phyloP scores from a whole-genome alignment of 306 rosid species.

The Delonix regia region DNA sequence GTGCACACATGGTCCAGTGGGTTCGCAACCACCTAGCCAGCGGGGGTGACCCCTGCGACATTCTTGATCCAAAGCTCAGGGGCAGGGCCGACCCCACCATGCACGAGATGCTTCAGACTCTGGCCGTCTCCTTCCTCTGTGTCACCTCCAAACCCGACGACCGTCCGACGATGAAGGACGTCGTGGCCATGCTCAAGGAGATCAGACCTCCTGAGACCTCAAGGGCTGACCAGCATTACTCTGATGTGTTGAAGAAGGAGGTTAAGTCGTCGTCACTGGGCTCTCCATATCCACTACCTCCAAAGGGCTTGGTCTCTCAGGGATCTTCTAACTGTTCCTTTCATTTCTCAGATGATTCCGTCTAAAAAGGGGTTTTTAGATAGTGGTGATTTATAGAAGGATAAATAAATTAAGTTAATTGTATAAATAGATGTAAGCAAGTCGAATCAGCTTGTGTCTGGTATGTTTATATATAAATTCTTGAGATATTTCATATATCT shows the following conservation, averaged over 20 bases:
- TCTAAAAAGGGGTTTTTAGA: background rate
- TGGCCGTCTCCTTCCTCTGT: conserved; percentile 84
- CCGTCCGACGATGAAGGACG: conserved; percentile 86
- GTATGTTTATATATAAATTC: too few species aligned
- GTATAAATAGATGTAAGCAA: background rate
- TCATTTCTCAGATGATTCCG: conserved; percentile 77
- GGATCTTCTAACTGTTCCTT: conserved; percentile 77
- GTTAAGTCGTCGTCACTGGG: conserved; percentile 39
- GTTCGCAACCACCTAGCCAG: conserved; percentile 72
- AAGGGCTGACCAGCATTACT: conserved; percentile 51
- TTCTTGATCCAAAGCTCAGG: conserved; percentile 80
- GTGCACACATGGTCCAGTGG: conserved; percentile 85
- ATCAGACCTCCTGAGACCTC: conserved; percentile 58
- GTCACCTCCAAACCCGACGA: conserved; percentile 56
- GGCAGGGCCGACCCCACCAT: conserved; percentile 79
- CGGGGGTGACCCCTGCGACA: conserved; percentile 58
- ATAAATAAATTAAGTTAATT: background rate
- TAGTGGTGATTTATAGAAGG: too few species aligned
- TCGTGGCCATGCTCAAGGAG: conserved; percentile 92
- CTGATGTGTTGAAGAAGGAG: conserved; percentile 35
- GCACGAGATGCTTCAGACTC: conserved; percentile 91
- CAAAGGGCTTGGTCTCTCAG: conserved; percentile 53
- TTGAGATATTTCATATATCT: too few species aligned
- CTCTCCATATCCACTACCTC: conserved; percentile 45
- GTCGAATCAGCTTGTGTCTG: too few species aligned